Evolutionary conservation across 2,329 filamentous ascomycete species (phyloP).

Genomic region (Colletotrichum orchidophilum): DNA sequence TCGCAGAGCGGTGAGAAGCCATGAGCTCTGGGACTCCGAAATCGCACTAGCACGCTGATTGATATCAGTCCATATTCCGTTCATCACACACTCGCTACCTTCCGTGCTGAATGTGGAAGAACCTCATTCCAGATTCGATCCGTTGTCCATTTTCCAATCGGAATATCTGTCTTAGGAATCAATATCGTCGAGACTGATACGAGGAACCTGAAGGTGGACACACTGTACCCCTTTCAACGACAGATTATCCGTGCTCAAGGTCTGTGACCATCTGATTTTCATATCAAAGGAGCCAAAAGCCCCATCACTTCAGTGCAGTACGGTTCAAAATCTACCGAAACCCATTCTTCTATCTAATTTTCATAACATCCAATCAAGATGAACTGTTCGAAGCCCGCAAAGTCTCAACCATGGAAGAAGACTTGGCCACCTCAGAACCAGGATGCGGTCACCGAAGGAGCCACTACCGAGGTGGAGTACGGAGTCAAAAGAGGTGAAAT

Average conservation of each 20-base stretch:
- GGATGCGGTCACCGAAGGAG: neutral
- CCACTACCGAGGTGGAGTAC: neutral
- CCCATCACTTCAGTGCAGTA: neutral
- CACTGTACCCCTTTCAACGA: neutral
- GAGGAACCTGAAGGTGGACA: neutral
- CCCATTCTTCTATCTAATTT: neutral
- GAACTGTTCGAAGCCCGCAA: neutral
- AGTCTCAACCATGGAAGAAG: slow-evolving; percentile 12
- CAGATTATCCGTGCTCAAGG: neutral
- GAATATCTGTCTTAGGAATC: too few relatives aligned
- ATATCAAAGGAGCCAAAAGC: neutral
- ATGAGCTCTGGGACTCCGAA: too few relatives aligned
- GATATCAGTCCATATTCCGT: too few relatives aligned
- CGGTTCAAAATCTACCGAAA: neutral
- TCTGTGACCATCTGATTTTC: neutral
- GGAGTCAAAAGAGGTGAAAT: neutral
- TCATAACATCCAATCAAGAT: neutral
- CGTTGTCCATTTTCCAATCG: too few relatives aligned
- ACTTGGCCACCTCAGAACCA: slow-evolving; percentile 6
- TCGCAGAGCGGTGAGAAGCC: too few relatives aligned
- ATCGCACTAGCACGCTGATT: too few relatives aligned
- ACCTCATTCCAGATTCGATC: too few relatives aligned
- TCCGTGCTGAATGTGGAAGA: too few relatives aligned
- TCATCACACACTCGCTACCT: too few relatives aligned
- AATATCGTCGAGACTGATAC: neutral